Evolutionary conservation across 2,329 filamentous ascomycete species (phyloP).

Genomic region (Metarhizium guizhouense): DNA sequence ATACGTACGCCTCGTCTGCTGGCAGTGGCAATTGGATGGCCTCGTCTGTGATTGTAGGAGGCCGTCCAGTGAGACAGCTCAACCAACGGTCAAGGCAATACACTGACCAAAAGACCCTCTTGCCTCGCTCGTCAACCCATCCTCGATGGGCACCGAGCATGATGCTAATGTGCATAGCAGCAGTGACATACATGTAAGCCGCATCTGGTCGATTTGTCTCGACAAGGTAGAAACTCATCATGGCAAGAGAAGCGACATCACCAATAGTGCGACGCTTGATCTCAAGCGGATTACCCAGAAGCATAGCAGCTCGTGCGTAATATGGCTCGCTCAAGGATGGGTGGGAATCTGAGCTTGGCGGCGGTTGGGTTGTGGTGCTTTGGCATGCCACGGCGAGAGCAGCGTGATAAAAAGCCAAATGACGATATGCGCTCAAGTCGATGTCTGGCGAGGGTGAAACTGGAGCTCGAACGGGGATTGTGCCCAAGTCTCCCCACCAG

Average conservation of each 20-base stretch:
- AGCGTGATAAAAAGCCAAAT: slow-evolving; percentile 35
- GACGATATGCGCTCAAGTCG: slow-evolving; percentile 21
- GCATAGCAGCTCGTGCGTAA: slow-evolving; percentile 32
- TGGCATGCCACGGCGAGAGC: slow-evolving; percentile 31
- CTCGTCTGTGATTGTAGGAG: slow-evolving; percentile 36
- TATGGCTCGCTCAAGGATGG: slow-evolving; percentile 31
- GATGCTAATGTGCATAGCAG: slow-evolving; percentile 38
- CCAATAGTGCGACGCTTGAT: slow-evolving; percentile 28
- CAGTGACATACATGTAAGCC: slow-evolving; percentile 37
- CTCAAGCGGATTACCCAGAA: slow-evolving; percentile 39
- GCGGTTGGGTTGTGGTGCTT: slow-evolving; percentile 6
- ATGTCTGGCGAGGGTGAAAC: slow-evolving; percentile 12
- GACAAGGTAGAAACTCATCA: slow-evolving; percentile 40
- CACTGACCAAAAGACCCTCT: slow-evolving; percentile 42
- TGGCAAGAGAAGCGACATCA: slow-evolving; percentile 34
- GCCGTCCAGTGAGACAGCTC: slow-evolving; percentile 40
- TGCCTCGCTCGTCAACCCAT: slow-evolving; percentile 32
- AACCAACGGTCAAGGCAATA: slow-evolving; percentile 41
- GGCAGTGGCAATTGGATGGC: slow-evolving; percentile 35
- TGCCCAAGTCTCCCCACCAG: slow-evolving; percentile 35
- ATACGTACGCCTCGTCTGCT: slow-evolving; percentile 29
- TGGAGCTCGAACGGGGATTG: slow-evolving; percentile 18
- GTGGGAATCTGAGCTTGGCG: slow-evolving; percentile 18
- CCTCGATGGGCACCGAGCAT: slow-evolving; percentile 39
- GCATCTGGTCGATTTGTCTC: slow-evolving; percentile 40